Evolutionary conservation across 306 rosid genomes (phyloP).

Genomic region (Trifolium fragiferum): DNA sequence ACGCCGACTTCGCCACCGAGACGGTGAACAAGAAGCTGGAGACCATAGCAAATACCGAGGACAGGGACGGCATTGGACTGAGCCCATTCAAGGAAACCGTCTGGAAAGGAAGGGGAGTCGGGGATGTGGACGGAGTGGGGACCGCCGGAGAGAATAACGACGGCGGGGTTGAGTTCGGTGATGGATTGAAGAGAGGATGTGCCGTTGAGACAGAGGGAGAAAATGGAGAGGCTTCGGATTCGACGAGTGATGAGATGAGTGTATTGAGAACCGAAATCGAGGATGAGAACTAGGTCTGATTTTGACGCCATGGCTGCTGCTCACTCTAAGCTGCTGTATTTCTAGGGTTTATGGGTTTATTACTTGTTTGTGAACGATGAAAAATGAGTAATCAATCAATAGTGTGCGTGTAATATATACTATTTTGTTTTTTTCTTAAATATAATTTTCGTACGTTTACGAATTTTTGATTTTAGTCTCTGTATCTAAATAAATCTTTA

Average conservation of each 20-base stretch:
- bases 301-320: conserved; percentile 41
- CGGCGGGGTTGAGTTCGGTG: conserved; percentile 66
- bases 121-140: conserved; percentile 94
- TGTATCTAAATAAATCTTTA: too few relatives aligned
- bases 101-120: conserved; percentile 76
- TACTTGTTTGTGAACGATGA: too few relatives aligned
- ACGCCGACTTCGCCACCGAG: conserved; percentile 80
- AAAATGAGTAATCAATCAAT: too few relatives aligned
- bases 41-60: conserved; percentile 92
- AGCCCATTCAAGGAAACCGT: conserved; percentile 79
- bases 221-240: conserved; percentile 76
- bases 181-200: conserved; percentile 74
- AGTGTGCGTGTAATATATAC: too few relatives aligned
- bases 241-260: conserved; percentile 98
- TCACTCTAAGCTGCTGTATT: accelerated
- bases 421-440: too few relatives aligned
- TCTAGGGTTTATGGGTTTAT: conserved; percentile 1
- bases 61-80: conserved; percentile 63
- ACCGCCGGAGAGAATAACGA: conserved; percentile 92
- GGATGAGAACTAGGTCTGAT: conserved; percentile 76
- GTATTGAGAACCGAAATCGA: conserved; percentile 92
- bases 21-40: conserved; percentile 82
- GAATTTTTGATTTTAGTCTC: too few relatives aligned
- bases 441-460: too few relatives aligned
- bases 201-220: conserved; percentile 90